Base-by-base conservation (phyloP, 1,284 basidiomycete species). In the Dichomitus squalens region DNA sequence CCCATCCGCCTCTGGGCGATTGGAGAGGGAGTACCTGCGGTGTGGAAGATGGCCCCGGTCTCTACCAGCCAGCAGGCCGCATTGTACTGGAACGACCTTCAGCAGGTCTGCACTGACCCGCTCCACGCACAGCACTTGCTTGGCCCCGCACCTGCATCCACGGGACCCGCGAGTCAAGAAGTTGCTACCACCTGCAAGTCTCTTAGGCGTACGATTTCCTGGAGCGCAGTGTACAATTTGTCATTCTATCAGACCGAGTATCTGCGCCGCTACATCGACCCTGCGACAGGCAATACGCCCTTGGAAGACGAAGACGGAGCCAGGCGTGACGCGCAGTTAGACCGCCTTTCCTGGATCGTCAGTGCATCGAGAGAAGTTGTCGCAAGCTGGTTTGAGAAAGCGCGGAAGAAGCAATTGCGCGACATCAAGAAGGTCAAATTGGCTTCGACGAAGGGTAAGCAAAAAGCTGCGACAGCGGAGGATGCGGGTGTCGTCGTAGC, bases 171-270 rank as follows among this genome's bases (percentile, higher is more conserved):
- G 3, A 58, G 59, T 6, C 41, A 50, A 9, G 53, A 49, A 1
- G 40, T 61, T 49, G 25, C 49, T 58, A n/a, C 34, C 3, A 49
- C 78, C 29, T 74, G 73, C 51, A 77, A 77, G 60, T 77, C 78
- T 25, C 72, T 86, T 20, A 80, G 82, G 43, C 82, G 86, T 18
- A 60, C 69, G n/a, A 73, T 71, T 1, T 83, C 86, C 0, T 92
- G 89, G 89, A 78, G 73, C 33, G 65, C 78, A 7, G 70, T 76
- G 4, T 91, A 90, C 64, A 75, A 75, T 41, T 69, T 92, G 41
- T 86, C 87, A 0, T 85, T 82, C 80, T 80, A 85, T 66, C 89
- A 92, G 68, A 80, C 73, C 44, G 81, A 83, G 60, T 90, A 85
- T 68, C 70, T 92, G 60, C 77, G 78, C 47, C 78, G 76, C 56